phyloP scores from a whole-genome alignment of 148 eudicot species.

The Rhododendron ferrugineum region DNA sequence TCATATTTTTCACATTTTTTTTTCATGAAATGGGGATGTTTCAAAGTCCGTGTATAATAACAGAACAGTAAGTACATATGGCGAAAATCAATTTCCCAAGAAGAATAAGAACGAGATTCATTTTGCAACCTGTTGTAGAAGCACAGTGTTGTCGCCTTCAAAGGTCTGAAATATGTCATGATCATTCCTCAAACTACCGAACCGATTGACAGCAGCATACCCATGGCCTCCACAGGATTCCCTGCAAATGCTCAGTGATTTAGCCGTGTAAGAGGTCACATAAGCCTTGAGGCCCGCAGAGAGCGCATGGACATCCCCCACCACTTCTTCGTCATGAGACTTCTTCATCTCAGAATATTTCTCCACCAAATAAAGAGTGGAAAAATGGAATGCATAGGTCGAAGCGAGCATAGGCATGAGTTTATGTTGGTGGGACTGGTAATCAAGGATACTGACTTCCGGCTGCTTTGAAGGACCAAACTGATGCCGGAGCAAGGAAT shows the following conservation, averaged over 20 bases:
- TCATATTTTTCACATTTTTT: not conserved
- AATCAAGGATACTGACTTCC: conserved; percentile 84
- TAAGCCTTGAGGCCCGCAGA: conserved; percentile 95
- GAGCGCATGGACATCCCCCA: conserved; percentile 82
- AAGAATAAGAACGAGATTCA: not conserved
- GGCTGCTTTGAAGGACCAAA: conserved; percentile 86
- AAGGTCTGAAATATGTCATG: conserved; percentile 97
- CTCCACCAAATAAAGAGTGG: conserved; percentile 63
- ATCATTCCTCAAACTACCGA: conserved; percentile 92
- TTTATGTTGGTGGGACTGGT: conserved; percentile 92
- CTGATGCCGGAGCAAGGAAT: conserved; percentile 79
- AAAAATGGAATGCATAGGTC: conserved; percentile 88
- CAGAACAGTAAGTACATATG: not conserved
- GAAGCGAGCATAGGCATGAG: conserved; percentile 96
- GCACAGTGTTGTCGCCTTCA: conserved; percentile 98
- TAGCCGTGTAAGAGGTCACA: conserved; percentile 81
- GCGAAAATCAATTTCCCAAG: not conserved
- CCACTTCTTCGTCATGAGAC: conserved; percentile 71
- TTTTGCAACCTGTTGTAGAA: conserved; percentile 72
- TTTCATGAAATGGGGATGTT: not conserved
- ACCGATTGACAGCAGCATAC: conserved; percentile 91
- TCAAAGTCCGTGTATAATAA: not conserved
- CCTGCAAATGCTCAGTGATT: conserved; percentile 76
- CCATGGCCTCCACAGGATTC: conserved; percentile 99
- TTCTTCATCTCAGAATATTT: conserved; percentile 88